Evolutionary conservation across 805 yeast species (phyloP), one percentile per base, ranked within the genome.

Genomic region (Pichia phayaonensis): DNA sequence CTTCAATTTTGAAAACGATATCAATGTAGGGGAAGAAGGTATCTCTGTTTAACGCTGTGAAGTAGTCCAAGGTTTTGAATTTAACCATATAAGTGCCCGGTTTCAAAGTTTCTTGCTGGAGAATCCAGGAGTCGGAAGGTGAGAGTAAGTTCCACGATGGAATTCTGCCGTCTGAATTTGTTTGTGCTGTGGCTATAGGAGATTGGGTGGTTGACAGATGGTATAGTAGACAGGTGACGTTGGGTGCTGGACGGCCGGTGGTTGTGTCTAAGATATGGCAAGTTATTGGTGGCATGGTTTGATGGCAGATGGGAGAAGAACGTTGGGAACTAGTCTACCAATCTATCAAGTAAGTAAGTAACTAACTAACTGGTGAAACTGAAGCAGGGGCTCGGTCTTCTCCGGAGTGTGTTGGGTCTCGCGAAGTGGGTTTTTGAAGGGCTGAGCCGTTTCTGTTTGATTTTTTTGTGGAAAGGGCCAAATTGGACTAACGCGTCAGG

Each of bases 21-120:
- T 90, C 97, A 10, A 90, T 89, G 61, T 77, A 84, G 0, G 97
- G 97, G 72, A 90, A 90, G 63, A 90, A 90, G 1, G 90, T 83
- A 4, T 60, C 61, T 29, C 56, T 51, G 73, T 68, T 50, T 68
- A 66, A 44, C 58, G 61, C 27, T 52, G 57, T 40, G 57, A 86
- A 82, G 62, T 88, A 88, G 39, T 77, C 75, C 4, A 83, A 83
- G 0, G 95, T 86, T 47, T 83, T 81, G 63, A 89, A 90, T 58
- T 86, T 73, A 60, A 89, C 81, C 68, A 80, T 84, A 69, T 88
- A 87, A 29, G 79, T 66, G 0, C 96, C 96, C 1, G 84, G 79
- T 8, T 59, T 63, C 42, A 83, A 68, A 3, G 51, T 59, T 0
- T 21, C 5, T 1, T 26, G 38, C 6, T 21, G 4, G 1, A 29